Conservation (phyloP, 2,329 filamentous ascomycete species). For the Periconia sp. region DNA sequence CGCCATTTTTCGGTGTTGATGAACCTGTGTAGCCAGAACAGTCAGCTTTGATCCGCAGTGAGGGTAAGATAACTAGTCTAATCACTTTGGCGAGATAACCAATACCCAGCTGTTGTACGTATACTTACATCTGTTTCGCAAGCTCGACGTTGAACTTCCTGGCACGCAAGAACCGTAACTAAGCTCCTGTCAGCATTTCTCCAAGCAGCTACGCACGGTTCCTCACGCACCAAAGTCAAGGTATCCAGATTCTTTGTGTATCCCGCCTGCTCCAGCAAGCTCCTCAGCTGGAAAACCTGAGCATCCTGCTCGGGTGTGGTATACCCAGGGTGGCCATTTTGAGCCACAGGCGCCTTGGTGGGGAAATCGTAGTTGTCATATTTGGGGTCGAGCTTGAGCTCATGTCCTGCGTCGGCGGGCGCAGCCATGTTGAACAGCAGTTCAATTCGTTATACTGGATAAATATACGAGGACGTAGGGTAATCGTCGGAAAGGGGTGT, state of each 20-base stretch:
- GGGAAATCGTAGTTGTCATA: constrained; percentile 97
- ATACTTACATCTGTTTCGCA: constrained; percentile 83
- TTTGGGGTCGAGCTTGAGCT: constrained; percentile 71
- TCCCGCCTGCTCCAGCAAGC: constrained; percentile 80
- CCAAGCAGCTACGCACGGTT: background rate
- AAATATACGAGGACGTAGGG: constrained; percentile 1
- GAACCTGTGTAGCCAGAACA: constrained; percentile 66
- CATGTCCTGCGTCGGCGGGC: constrained; percentile 11
- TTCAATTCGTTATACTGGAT: background rate
- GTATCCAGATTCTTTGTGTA: constrained; percentile 87
- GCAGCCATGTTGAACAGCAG: constrained; percentile 28
- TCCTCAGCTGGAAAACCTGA: constrained; percentile 81
- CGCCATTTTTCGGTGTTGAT: constrained; percentile 89
- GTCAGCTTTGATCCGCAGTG: background rate
- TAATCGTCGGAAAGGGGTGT: background rate
- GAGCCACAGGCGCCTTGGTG: constrained; percentile 68
- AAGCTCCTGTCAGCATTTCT: constrained; percentile 22
- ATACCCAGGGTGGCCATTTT: constrained; percentile 82
- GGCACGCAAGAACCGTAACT: constrained; percentile 89
- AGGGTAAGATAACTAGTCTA: too few species aligned
- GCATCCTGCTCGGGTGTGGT: constrained; percentile 86
- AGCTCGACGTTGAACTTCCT: constrained; percentile 89
- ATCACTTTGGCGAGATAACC: too few species aligned
- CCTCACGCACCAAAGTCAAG: constrained; percentile 72
- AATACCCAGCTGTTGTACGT: background rate